Conservation (phyloP, 106 monocot species). For the Posidonia australis region DNA sequence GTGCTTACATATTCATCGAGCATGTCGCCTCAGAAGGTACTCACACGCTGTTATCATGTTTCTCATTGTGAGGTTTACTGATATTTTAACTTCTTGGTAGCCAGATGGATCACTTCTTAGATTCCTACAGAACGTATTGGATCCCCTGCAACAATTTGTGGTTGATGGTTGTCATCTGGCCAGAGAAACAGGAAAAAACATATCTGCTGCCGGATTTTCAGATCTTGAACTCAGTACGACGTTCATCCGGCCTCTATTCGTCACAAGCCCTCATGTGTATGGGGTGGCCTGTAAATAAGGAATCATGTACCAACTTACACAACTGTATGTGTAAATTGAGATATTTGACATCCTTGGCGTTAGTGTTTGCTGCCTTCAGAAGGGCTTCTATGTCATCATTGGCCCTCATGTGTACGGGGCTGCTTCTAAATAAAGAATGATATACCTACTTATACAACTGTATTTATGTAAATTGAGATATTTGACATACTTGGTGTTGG, state of each 20-base stretch:
- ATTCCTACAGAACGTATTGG: constrained; percentile 39
- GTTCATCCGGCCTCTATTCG: constrained; percentile 20
- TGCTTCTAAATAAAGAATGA: too few species aligned
- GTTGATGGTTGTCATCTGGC: constrained; percentile 83
- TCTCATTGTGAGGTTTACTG: not conserved
- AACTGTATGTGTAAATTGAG: too few species aligned
- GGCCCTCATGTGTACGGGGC: too few species aligned
- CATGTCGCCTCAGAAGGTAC: constrained; percentile 78
- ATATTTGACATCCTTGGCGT: too few species aligned
- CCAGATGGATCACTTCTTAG: constrained; percentile 67
- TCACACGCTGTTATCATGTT: not conserved
- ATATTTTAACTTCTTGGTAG: not conserved
- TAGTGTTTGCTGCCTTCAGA: too few species aligned
- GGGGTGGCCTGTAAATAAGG: constrained; percentile 72
- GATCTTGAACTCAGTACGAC: constrained; percentile 22
- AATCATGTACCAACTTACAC: not conserved
- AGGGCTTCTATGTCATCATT: too few species aligned
- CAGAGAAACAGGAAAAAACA: constrained; percentile 59
- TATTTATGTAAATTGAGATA: too few species aligned
- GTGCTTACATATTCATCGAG: constrained; percentile 74
- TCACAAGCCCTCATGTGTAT: constrained; percentile 74
- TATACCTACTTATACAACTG: too few species aligned
- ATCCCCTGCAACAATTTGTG: constrained; percentile 85
- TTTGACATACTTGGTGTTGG: too few species aligned
- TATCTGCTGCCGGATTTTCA: constrained; percentile 63